Evolutionary conservation across 1,284 basidiomycete species (phyloP), one percentile per base, ranked within the genome.

Genomic region (Phlebopus sp.): DNA sequence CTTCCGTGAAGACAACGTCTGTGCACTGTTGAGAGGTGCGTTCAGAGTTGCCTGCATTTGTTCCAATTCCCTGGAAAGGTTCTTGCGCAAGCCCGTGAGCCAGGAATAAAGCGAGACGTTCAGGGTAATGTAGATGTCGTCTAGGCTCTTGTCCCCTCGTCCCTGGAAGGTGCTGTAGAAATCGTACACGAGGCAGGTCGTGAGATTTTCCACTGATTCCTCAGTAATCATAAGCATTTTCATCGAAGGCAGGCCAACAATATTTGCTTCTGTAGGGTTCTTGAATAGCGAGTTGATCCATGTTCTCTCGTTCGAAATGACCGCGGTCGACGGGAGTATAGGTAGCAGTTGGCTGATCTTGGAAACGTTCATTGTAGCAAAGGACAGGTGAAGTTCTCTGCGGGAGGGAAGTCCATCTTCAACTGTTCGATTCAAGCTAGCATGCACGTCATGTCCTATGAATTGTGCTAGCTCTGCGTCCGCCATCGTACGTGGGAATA

Each of bases 51-150:
- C 75, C 51, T 78, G 77, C 0, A 80, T 81, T 61, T 89, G 86
- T 32, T 84, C 82, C 79, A 90, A 79, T 59, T 89, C 87, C 46
- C 84, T 70, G 10, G 81, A 73, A 52, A 90, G 70, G 47, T 80
- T 86, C 63, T 88, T 90, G 46, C 85, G 79, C 37, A 90, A 71
- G 14, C 84, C 64, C 1, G 85, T 88, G 21, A 91, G 75, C 86
- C 88, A 90, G 11, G 85, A 80, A 58, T 90, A 90, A 1, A 90
- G 71, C 0, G 83, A 77, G 59, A 90, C 81, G 66, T 91, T 90
- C 53, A 91, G 73, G 2, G 86, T 86, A 63, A 91, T 88, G 64
- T 83, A 90, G 46, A 91, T 89, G 53, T 87, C 83, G 53, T 87
- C 82, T 25, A 75, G 70, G 41, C 79, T 77, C 55, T 74, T 75